Percentiles rank a stretch among this genome's conserved stretches.
Conservation (phyloP, 805 yeast species). For the Lipomyces anomalus region DNA sequence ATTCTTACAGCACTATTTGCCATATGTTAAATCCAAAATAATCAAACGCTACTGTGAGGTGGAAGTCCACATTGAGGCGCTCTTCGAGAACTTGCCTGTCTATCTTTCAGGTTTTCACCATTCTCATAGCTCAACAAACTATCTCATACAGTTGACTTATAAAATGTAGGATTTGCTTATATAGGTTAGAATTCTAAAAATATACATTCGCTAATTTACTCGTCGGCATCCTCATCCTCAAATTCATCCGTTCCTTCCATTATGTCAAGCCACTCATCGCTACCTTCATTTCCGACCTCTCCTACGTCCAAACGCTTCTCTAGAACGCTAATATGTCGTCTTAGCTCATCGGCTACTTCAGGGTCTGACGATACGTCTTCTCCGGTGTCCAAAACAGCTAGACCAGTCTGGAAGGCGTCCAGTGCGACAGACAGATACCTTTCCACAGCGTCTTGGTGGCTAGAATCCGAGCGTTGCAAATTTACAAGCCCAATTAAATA, state of each 20-base stretch:
- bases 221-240: not conserved
- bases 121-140: too few relatives aligned
- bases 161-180: too few relatives aligned
- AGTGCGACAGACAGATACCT: not conserved
- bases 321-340: not conserved
- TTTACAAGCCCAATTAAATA: conserved; percentile 70
- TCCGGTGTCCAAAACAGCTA: not conserved
- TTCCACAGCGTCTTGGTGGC: not conserved
- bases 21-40: too few relatives aligned
- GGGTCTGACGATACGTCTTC: not conserved
- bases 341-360: not conserved
- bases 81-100: too few relatives aligned
- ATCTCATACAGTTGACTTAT: too few relatives aligned
- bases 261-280: conserved; percentile 18
- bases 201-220: too few relatives aligned
- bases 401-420: not conserved
- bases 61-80: too few relatives aligned
- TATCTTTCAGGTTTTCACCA: too few relatives aligned
- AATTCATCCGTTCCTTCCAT: conserved; percentile 10
- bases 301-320: not conserved
- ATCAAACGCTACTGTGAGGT: too few relatives aligned
- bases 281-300: not conserved
- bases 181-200: too few relatives aligned
- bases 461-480: not conserved
- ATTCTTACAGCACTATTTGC: too few relatives aligned